Evolutionary conservation across 75 land plant species (phyloP).

Genomic region (Ceratopteris richardii): DNA sequence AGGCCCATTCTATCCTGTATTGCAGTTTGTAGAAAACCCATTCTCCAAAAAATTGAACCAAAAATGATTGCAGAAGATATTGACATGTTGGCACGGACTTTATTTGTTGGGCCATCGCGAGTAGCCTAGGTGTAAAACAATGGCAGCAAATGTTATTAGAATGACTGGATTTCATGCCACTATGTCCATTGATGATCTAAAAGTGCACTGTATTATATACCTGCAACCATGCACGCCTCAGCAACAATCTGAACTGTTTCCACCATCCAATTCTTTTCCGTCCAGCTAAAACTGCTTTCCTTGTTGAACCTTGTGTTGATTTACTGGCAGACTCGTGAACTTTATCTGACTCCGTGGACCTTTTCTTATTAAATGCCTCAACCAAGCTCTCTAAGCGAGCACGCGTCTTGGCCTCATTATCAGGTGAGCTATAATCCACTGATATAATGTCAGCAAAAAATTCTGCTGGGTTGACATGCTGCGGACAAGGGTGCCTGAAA

Average conservation of each 20-base stretch:
- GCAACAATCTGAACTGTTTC: slow-evolving; percentile 75
- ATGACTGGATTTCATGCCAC: no score
- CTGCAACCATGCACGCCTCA: slow-evolving; percentile 98
- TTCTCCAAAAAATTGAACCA: slow-evolving; percentile 98
- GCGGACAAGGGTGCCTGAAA: slow-evolving; percentile 67
- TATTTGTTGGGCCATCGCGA: slow-evolving; percentile 92
- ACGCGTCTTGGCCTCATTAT: slow-evolving; percentile 55
- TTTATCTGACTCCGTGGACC: background rate
- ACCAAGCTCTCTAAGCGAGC: slow-evolving; percentile 57
- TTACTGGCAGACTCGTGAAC: background rate
- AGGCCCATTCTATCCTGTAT: slow-evolving; percentile 98
- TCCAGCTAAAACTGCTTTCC: background rate
- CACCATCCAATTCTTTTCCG: slow-evolving; percentile 66
- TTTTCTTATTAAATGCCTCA: slow-evolving; percentile 42
- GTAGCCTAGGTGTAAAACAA: slow-evolving; percentile 44
- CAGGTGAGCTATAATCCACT: slow-evolving; percentile 81
- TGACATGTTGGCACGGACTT: slow-evolving; percentile 85
- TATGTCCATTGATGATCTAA: no score
- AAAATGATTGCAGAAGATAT: slow-evolving; percentile 92
- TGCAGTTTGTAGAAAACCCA: slow-evolving; percentile 91
- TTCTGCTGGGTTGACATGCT: slow-evolving; percentile 96
- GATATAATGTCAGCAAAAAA: slow-evolving; percentile 98
- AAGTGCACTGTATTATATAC: no score
- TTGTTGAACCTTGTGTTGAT: background rate
- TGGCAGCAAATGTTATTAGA: background rate